Percentiles rank a stretch among this genome's conserved stretches.
Evolutionary conservation across 2,329 filamentous ascomycete genomes (phyloP).

Genomic region (Claviceps sp.): DNA sequence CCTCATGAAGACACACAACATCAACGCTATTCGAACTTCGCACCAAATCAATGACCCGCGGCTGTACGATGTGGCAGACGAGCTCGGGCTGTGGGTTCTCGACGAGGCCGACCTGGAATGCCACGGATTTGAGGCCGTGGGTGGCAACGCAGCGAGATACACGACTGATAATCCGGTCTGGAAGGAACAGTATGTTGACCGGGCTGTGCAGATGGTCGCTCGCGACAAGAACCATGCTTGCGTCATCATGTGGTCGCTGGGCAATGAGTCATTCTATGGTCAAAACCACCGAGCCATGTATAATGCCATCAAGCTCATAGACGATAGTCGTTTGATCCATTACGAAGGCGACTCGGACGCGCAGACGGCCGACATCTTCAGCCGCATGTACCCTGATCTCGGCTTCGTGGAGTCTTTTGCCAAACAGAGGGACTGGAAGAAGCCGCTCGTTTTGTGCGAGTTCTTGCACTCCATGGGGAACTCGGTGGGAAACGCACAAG

Average conservation of each 20-base stretch:
- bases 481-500: conserved; percentile 51
- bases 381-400: conserved; percentile 49
- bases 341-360: conserved; percentile 51
- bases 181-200: conserved; percentile 53
- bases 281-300: conserved; percentile 56
- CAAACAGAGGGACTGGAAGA: conserved; percentile 28
- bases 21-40: conserved; percentile 56
- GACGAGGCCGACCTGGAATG: conserved; percentile 43
- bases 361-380: conserved; percentile 47
- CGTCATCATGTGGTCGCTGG: conserved; percentile 58
- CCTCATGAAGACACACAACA: conserved; percentile 54
- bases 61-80: conserved; percentile 48
- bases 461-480: conserved; percentile 58
- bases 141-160: conserved; percentile 23
- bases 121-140: conserved; percentile 34
- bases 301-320: conserved; percentile 42
- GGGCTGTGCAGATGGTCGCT: conserved; percentile 49
- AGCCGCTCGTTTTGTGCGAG: conserved; percentile 46
- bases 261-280: conserved; percentile 61
- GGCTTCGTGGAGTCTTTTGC: conserved; percentile 29
- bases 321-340: conserved; percentile 46
- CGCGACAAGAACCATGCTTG: conserved; percentile 48
- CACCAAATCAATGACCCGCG: conserved; percentile 51
- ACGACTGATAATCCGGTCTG: conserved; percentile 48
- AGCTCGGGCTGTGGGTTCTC: conserved; percentile 51